Evolutionary conservation across 2,329 filamentous ascomycete species (phyloP), one percentile per base, ranked within the genome.

Genomic region (Colletotrichum spaethianum): DNA sequence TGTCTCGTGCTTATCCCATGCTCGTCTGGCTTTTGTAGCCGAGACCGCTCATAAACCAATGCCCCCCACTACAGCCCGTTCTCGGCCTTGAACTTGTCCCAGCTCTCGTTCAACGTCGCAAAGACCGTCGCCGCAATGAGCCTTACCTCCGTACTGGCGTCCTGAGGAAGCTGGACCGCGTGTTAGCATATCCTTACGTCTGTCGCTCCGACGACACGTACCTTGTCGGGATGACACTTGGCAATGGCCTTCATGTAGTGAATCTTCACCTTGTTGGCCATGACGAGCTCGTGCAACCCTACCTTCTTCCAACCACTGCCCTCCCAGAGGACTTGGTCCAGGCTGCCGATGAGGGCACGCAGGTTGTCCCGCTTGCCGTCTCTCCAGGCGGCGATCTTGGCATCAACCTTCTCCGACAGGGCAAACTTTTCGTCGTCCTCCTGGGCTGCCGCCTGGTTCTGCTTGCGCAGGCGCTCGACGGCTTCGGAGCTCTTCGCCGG

Each of bases 181-280:
- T 48, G 7, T 74, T 36, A 74, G 69, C 23, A 33, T 7, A 70
- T 28, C 31, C 33, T 18, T 57, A 23, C 8, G 3, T 3, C 7
- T 16, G 20, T 28, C 20, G 4, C n/a, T 53, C 7, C 11, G 3
- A 9, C 2, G 23, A 73, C 76, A 82, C 90, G 83, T 87, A 98
- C 96, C 93, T 99, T 99, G 82, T 99, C 96, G 73, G 96, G 96
- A 87, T 99, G 96, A 76, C 96, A 96, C 87, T 98, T 98, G 14
- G 93, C 94, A 88, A 99, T 98, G 7, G 96, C 96, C 89, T 98
- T 98, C 96, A 99, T 98, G 81, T 99, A 99, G 72, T 93, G 88
- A 75, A 99, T 93, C 89, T 99, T 99, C 81, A 98, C 96, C 87
- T 96, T 98, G 76, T 94, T 95, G 42, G 95, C 92, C 88, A 98